Conservation (phyloP, 1,139 yeast genomes). For the Pneumocystis wakefieldiae region DNA sequence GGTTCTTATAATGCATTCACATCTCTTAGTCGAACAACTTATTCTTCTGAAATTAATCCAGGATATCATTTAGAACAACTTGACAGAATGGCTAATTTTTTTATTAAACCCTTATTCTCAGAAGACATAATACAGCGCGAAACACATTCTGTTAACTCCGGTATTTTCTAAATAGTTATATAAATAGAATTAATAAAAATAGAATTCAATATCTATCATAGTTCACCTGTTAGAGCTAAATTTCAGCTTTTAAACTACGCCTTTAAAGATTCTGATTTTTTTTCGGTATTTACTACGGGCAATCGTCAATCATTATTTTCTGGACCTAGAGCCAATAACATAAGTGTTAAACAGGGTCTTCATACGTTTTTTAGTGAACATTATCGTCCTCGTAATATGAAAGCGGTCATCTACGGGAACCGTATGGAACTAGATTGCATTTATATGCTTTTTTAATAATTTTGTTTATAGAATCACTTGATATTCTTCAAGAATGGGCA, state of each 20-base stretch:
- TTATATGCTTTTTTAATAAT: neutral
- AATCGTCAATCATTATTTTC: conserved; percentile 46
- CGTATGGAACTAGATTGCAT: neutral
- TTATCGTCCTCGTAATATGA: conserved; percentile 72
- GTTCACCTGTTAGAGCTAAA: conserved; percentile 75
- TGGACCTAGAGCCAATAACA: conserved; percentile 35
- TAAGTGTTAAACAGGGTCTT: conserved; percentile 55
- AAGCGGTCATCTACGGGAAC: conserved; percentile 68
- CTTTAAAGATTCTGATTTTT: conserved; percentile 58
- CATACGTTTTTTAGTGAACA: conserved; percentile 42
- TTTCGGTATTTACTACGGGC: conserved; percentile 60
- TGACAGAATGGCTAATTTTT: conserved; percentile 86
- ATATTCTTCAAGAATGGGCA: conserved; percentile 57
- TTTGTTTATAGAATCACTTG: conserved; percentile 40
- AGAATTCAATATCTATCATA: conserved; percentile 74
- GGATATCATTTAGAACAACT: conserved; percentile 71
- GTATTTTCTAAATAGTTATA: conserved; percentile 30
- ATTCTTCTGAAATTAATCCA: conserved; percentile 70
- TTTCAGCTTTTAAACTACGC: conserved; percentile 68
- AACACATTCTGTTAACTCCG: conserved; percentile 87
- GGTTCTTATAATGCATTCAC: conserved; percentile 74
- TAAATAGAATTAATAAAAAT: neutral
- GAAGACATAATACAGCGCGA: conserved; percentile 78
- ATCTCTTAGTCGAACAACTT: conserved; percentile 76
- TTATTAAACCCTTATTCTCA: conserved; percentile 69